phyloP scores from a whole-genome alignment of 116 monocot genomes.

The Trichopus zeylanicus region DNA sequence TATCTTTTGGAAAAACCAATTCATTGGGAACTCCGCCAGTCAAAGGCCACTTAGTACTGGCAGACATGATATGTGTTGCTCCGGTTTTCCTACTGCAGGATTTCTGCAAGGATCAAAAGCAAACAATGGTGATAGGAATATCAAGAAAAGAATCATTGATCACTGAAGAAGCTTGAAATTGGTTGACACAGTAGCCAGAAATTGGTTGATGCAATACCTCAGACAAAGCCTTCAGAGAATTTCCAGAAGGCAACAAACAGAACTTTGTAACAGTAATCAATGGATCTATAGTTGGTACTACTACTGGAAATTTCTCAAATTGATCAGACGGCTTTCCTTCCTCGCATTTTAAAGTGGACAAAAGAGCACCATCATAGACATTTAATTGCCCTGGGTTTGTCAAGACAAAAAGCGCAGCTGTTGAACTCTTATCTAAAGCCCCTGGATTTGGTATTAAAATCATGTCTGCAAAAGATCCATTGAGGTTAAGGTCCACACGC shows the following conservation, averaged over 20 bases:
- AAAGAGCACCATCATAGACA: slow-evolving; percentile 69
- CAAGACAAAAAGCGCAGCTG: slow-evolving; percentile 69
- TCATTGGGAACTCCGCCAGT: slow-evolving; percentile 82
- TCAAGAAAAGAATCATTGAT: not conserved
- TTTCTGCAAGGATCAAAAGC: slow-evolving; percentile 34
- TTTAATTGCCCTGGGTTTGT: slow-evolving; percentile 88
- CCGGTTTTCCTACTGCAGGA: slow-evolving; percentile 19
- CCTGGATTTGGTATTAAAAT: slow-evolving; percentile 69
- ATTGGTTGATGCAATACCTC: slow-evolving; percentile 36
- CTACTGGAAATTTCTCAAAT: slow-evolving; percentile 59
- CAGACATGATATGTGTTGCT: slow-evolving; percentile 16
- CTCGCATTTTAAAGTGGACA: slow-evolving; percentile 41
- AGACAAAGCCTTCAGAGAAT: slow-evolving; percentile 27
- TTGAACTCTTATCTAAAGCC: slow-evolving; percentile 32
- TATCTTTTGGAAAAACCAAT: slow-evolving; percentile 24
- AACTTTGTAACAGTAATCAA: slow-evolving; percentile 63
- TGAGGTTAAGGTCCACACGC: slow-evolving; percentile 60
- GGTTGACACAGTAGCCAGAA: not conserved
- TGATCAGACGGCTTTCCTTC: slow-evolving; percentile 22
- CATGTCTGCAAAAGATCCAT: slow-evolving; percentile 98
- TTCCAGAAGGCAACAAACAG: slow-evolving; percentile 25
- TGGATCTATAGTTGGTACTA: slow-evolving; percentile 75
- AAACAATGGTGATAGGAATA: not conserved
- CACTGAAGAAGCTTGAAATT: not conserved
- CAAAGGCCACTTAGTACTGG: slow-evolving; percentile 77